Evolutionary conservation across 2,329 filamentous ascomycete species (phyloP).

Genomic region (Aaosphaeria arxii): DNA sequence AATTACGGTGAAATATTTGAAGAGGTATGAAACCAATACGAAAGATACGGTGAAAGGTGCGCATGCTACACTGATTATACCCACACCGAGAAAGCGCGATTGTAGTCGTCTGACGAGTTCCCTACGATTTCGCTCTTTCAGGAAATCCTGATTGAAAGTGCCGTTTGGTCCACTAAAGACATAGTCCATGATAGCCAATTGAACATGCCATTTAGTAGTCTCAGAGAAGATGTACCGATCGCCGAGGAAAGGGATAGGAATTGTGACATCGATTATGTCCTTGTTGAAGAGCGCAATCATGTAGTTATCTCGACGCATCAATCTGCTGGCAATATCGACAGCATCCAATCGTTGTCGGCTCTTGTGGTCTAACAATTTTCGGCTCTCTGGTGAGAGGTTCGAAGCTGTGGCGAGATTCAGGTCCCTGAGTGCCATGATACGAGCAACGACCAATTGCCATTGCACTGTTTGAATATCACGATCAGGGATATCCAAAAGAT

Average conservation of each 20-base stretch:
- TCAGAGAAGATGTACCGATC: constrained; percentile 81
- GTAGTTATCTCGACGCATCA: constrained; percentile 97
- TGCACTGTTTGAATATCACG: constrained; percentile 91
- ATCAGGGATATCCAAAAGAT: constrained; percentile 79
- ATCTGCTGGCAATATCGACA: constrained; percentile 91
- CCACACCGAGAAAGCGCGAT: constrained; percentile 76
- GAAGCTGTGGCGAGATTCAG: constrained; percentile 80
- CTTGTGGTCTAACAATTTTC: constrained; percentile 70
- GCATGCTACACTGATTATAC: constrained; percentile 79
- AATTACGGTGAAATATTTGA: constrained; percentile 86
- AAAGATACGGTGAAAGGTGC: constrained; percentile 87
- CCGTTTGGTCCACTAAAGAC: constrained; percentile 81
- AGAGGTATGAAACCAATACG: constrained; percentile 84
- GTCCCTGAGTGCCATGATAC: constrained; percentile 80
- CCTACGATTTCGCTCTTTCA: constrained; percentile 78
- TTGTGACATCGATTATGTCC: constrained; percentile 81
- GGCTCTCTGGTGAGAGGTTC: constrained; percentile 56
- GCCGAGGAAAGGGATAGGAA: constrained; percentile 79
- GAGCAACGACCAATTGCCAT: constrained; percentile 86
- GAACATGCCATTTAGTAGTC: constrained; percentile 87
- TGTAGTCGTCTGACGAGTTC: constrained; percentile 75
- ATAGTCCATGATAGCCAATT: constrained; percentile 87
- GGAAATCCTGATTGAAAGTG: constrained; percentile 80
- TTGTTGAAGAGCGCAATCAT: constrained; percentile 97
- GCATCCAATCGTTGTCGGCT: constrained; percentile 94